Base-by-base conservation (phyloP, 768 basidiomycete species). In the Amanita polypyramis region DNA sequence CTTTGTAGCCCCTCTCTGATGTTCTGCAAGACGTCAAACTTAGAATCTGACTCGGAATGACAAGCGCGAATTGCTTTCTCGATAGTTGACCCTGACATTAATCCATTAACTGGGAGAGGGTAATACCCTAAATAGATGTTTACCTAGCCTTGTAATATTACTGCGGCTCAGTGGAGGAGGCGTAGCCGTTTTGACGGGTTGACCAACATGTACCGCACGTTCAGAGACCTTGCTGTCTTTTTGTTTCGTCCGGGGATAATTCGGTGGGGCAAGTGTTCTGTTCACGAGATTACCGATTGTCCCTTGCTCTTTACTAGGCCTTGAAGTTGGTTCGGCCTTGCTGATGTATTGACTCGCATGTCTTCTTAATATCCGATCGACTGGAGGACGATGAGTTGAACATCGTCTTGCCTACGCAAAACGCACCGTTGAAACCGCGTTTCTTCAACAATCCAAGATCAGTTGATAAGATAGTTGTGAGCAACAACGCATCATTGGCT, bases 391-490 rank as follows among this genome's bases (percentile, higher is more conserved):
- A 57, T 51, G 17, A 49, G 47, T 20, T n/a, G 43, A 54, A 55
- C 14, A 42, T 29, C 5, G 17, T 17, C 39, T 20, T 48, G 14
- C 11, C 5, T 10, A 11, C 27, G 1, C 43, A 10, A 8, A 50
- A 32, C 8, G 34, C 54, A 85, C 88, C 84, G 56, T 92, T 90
- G 59, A 90, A 94, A 4, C 91, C 93, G 53, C 91, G 71, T 33
- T 91, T 70, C 56, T 81, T 83, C 52, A 96, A 62, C 2, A 89
- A 80, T 50, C 79, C 76, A 34, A 97, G 65, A 54, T 94, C 90
- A 0, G 94, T 97, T 0, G 91, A 90, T 14, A 99, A 72, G 45
- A 99, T 90, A 0, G 93, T 96, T 78, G 90, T 87, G 55, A 98
- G 84, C 6, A 98, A 61, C 5, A 99, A 70, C 0, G 87, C 79